These are phyloP conservation scores for Dipodascopsis uninucleata DNA, from an alignment of 805 yeast genomes.

Conservation along the genomic window DNA sequence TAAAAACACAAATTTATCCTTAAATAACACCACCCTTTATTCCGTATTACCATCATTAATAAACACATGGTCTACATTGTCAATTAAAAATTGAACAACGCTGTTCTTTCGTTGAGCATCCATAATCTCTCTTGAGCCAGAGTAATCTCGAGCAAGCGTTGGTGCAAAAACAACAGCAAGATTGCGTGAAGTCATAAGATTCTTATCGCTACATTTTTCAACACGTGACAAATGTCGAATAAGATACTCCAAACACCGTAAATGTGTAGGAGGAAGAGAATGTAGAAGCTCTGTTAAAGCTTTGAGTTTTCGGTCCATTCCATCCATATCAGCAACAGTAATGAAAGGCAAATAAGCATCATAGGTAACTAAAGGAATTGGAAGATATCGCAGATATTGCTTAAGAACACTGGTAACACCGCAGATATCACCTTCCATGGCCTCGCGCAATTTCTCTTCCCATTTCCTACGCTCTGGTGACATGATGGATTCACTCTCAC, in stretches of 20 bases:
- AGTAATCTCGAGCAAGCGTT: conserved; percentile 72
- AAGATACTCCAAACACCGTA: conserved; percentile 51
- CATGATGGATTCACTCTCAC: no score
- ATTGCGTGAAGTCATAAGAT: conserved; percentile 80
- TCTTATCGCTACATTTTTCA: conserved; percentile 48
- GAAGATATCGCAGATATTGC: conserved; percentile 77
- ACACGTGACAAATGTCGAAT: conserved; percentile 64
- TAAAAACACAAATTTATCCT: no score
- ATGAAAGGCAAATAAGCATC: conserved; percentile 65
- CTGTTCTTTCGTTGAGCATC: conserved; percentile 82
- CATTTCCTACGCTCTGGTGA: no score
- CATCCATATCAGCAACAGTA: conserved; percentile 40
- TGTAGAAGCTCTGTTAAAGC: conserved; percentile 38
- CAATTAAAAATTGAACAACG: conserved; percentile 65
- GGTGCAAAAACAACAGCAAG: conserved; percentile 94
- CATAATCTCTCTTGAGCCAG: conserved; percentile 74
- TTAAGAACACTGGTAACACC: conserved; percentile 85
- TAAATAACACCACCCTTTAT: no score
- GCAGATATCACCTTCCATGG: conserved; percentile 64
- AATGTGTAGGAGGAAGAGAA: conserved; percentile 67
- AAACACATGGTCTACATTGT: conserved; percentile 28
- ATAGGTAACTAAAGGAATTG: conserved; percentile 78
- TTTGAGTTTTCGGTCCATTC: conserved; percentile 27
- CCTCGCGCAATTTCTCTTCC: conserved; percentile 32
- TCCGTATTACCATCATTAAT: conserved; percentile 6